phyloP scores from a whole-genome alignment of 345 rosid species.

The Fremontodendron californicum region DNA sequence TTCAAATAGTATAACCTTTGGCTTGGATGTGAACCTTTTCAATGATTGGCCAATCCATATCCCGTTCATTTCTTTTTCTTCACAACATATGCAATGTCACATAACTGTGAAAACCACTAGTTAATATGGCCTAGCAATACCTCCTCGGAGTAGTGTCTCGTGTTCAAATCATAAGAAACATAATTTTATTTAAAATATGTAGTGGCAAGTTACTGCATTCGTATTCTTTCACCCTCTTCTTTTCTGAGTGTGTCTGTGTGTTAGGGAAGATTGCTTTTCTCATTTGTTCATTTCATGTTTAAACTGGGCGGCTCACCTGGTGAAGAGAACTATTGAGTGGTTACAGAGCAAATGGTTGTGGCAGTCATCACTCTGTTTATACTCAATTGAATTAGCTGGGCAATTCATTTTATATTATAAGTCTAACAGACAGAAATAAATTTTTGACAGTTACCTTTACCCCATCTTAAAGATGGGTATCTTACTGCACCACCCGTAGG shows the following conservation, averaged over 20 bases:
- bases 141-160: conserved; percentile 1
- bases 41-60: not conserved
- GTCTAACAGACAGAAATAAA: not conserved
- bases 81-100: not conserved
- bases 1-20: not conserved
- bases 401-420: not conserved
- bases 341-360: not conserved
- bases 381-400: not conserved
- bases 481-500: conserved; percentile 7
- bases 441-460: conserved; percentile 11
- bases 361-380: not conserved
- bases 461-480: conserved; percentile 11
- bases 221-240: not conserved
- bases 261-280: not conserved
- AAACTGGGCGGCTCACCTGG: not conserved
- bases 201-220: not conserved
- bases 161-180: not conserved
- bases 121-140: not conserved
- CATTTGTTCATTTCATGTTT: not conserved
- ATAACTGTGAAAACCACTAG: not conserved
- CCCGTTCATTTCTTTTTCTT: not conserved
- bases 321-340: not conserved
- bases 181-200: not conserved
- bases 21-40: not conserved
- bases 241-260: not conserved